Conservation (phyloP, 129 eudicot genomes). For the Arctium lappa region DNA sequence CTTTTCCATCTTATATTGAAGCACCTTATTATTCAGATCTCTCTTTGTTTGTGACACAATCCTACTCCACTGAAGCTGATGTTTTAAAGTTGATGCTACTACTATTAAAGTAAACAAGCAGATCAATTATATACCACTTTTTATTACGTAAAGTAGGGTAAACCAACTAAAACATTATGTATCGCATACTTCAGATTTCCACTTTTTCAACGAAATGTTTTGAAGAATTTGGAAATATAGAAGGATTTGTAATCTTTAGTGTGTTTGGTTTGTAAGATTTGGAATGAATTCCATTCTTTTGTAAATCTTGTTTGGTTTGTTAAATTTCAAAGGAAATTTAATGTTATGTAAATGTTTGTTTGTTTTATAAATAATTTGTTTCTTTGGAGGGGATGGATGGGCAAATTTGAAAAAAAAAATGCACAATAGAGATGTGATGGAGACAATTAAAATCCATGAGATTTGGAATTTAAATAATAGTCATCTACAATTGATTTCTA, state of each 20-base stretch:
- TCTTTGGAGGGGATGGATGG: neutral
- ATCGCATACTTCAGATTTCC: neutral
- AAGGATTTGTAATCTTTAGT: neutral
- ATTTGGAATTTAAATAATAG: too few species aligned
- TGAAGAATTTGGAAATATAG: too few species aligned
- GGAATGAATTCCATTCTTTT: neutral
- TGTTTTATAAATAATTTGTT: neutral
- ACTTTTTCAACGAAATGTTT: too few species aligned
- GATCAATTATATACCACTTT: neutral
- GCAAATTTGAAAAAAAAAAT: too few species aligned
- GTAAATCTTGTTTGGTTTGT: neutral
- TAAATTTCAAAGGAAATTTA: neutral
- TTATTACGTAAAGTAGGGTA: neutral
- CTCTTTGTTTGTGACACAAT: neutral
- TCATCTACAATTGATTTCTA: neutral
- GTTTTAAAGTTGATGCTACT: neutral
- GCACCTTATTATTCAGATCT: slow-evolving; percentile 29
- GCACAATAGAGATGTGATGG: too few species aligned
- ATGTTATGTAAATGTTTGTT: too few species aligned
- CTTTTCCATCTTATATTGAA: slow-evolving; percentile 14
- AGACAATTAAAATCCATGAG: neutral
- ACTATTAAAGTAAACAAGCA: neutral
- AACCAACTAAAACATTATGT: neutral
- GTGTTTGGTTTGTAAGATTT: neutral
- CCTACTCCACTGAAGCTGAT: slow-evolving; percentile 26